These are phyloP conservation scores for Ophiostoma australiae DNA, from an alignment of 2,329 filamentous ascomycete species.

Conservation along the genomic window DNA sequence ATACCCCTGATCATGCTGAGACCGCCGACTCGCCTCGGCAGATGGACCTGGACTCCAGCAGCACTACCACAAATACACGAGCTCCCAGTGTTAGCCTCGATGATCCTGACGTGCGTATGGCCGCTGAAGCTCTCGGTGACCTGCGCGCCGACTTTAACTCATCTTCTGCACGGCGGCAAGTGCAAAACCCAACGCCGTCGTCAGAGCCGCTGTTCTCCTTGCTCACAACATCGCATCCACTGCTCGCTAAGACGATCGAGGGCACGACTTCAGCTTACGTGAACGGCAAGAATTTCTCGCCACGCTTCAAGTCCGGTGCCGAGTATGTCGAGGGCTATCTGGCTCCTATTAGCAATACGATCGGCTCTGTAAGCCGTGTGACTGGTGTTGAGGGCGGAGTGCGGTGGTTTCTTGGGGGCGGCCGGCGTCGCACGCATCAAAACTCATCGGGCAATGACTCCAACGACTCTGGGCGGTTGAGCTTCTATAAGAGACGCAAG, in stretches of 20 bases:
- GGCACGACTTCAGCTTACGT: slow-evolving; percentile 81
- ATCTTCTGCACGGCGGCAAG: slow-evolving; percentile 49
- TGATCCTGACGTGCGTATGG: slow-evolving; percentile 63
- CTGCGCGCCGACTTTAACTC: slow-evolving; percentile 61
- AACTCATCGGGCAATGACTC: slow-evolving; percentile 24
- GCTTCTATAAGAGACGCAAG: slow-evolving; percentile 56
- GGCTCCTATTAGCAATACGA: slow-evolving; percentile 78
- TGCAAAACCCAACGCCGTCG: slow-evolving; percentile 35
- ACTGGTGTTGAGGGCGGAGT: slow-evolving; percentile 86
- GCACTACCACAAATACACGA: slow-evolving; percentile 29
- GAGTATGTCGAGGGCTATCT: slow-evolving; percentile 88
- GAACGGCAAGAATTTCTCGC: slow-evolving; percentile 83
- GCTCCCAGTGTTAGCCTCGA: slow-evolving; percentile 55
- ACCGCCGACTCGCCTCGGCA: slow-evolving; percentile 43
- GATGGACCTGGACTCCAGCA: slow-evolving; percentile 45
- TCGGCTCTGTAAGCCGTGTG: slow-evolving; percentile 73
- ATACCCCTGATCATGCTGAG: slow-evolving; percentile 42
- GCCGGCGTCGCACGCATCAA: slow-evolving; percentile 41
- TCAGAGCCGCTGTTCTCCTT: slow-evolving; percentile 78
- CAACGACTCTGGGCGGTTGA: slow-evolving; percentile 33
- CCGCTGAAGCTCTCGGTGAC: slow-evolving; percentile 71
- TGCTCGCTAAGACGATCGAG: slow-evolving; percentile 79
- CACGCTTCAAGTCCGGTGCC: slow-evolving; percentile 76
- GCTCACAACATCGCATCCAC: slow-evolving; percentile 80
- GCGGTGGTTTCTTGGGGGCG: slow-evolving; percentile 70